phyloP scores from a whole-genome alignment of 2,329 filamentous ascomycete species.

The Ploettnerulaceae sp. region DNA sequence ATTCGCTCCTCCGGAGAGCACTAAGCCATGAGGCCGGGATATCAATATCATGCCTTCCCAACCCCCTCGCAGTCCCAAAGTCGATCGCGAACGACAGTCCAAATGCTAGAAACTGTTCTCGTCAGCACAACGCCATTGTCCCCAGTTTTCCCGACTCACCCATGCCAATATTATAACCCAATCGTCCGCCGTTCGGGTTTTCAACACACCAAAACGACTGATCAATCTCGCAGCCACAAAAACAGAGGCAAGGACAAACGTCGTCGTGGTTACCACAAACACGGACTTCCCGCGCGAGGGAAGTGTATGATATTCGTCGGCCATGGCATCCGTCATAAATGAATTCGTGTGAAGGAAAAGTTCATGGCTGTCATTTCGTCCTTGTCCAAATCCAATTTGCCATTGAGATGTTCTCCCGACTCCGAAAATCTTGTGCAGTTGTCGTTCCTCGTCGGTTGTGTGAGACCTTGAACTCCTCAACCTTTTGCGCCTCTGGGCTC shows the following conservation, averaged over 20 bases:
- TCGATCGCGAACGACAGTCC: conserved; percentile 64
- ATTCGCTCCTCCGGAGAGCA: conserved; percentile 54
- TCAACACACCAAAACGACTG: conserved; percentile 68
- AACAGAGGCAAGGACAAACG: conserved; percentile 63
- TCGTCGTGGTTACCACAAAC: conserved; percentile 65
- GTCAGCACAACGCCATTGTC: conserved; percentile 4
- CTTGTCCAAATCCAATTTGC: conserved; percentile 6
- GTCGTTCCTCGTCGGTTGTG: not conserved
- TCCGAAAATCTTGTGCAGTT: not conserved
- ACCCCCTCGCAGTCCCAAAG: conserved; percentile 56
- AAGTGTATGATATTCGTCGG: not conserved
- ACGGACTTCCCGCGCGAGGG: conserved; percentile 48
- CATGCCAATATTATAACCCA: conserved; percentile 77
- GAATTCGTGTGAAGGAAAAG: not conserved
- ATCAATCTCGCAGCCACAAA: conserved; percentile 73
- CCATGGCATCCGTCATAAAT: conserved; percentile 1
- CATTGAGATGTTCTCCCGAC: conserved; percentile 7
- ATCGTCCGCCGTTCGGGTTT: conserved; percentile 70
- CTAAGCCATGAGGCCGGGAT: conserved; percentile 47
- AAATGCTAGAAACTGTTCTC: conserved; percentile 49
- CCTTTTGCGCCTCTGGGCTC: not conserved
- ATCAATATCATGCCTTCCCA: conserved; percentile 62
- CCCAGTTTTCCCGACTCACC: conserved; percentile 38
- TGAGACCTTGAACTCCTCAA: too few relatives aligned
- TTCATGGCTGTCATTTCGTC: conserved; percentile 17